Percentiles rank a stretch among this genome's conserved stretches.
Conservation (phyloP, 1,284 basidiomycete species). For the Tilletia setariae region DNA sequence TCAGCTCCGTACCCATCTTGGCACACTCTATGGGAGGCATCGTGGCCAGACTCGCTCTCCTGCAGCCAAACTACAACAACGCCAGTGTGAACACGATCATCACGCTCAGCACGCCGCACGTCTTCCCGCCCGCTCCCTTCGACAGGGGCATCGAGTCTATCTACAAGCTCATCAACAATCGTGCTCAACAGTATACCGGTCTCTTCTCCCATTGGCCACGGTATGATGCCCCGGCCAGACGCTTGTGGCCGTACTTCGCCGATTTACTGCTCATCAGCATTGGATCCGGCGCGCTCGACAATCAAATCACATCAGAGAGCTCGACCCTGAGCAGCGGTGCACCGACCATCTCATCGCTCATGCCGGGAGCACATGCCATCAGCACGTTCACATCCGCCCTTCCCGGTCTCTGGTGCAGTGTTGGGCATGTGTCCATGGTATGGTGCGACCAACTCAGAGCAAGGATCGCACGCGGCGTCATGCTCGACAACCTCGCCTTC, state of each 20-base stretch:
- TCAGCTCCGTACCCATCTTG: slow-evolving; percentile 66
- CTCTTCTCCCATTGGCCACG: slow-evolving; percentile 37
- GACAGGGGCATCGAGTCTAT: slow-evolving; percentile 74
- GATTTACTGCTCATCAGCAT: slow-evolving; percentile 70
- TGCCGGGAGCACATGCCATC: slow-evolving; percentile 53
- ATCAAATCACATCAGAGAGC: slow-evolving; percentile 87
- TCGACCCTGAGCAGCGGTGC: slow-evolving; percentile 65
- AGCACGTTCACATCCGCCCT: slow-evolving; percentile 73
- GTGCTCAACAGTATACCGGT: slow-evolving; percentile 1
- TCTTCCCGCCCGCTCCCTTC: slow-evolving; percentile 80
- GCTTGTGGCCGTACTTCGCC: slow-evolving; percentile 12
- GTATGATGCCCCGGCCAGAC: slow-evolving; percentile 50
- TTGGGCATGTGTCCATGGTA: slow-evolving; percentile 93
- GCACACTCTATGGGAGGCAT: slow-evolving; percentile 99
- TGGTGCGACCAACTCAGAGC: slow-evolving; percentile 98
- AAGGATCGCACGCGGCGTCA: slow-evolving; percentile 64
- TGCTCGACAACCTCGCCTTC: slow-evolving; percentile 26
- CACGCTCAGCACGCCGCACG: slow-evolving; percentile 92
- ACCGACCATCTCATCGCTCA: slow-evolving; percentile 23
- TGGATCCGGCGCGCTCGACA: slow-evolving; percentile 86
- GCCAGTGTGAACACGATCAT: slow-evolving; percentile 70
- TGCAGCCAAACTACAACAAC: slow-evolving; percentile 60
- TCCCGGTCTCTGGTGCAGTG: slow-evolving; percentile 86
- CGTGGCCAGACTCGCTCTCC: slow-evolving; percentile 68
- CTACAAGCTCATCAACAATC: slow-evolving; percentile 60